Base-by-base conservation (phyloP, 1,284 basidiomycete genomes). In the Papiliotrema nemorosa region DNA sequence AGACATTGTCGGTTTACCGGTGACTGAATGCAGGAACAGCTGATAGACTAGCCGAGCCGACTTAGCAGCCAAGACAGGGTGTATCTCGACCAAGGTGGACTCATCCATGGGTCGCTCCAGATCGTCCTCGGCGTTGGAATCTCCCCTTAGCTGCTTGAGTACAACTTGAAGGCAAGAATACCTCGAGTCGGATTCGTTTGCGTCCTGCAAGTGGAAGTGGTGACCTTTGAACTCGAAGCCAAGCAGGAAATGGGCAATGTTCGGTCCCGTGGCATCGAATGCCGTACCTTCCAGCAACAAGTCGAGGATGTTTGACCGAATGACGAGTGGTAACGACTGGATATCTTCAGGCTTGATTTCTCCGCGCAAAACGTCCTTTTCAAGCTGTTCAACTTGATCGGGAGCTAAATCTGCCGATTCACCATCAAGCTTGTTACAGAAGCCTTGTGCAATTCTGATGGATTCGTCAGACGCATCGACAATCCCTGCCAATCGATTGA, bases 231-330 rank as follows among this genome's bases (percentile, higher is more conserved):
- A 66, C 56, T 80, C 88, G 67, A 93, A 91, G 5, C 82, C 82
- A 29, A 98, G 80, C 9, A 98, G 77, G 71, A 91, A 88, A 75
- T 97, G 91, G 0, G 88, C 87, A 31, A 97, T 69, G 63, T 94
- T 97, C 14, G 93, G 90, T 52, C 85, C 88, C 0, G 84, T 73
- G 10, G 80, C 74, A 39, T 79, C 79, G 0, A 74, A 69, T n/a
- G 81, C 75, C 0, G 92, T 93, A 55, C 87, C 88, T 48, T 83
- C 82, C 37, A 91, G 82, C 52, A 99, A 78, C 10, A 98, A 78
- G 58, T 94, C 87, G 42, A 98, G 81, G n/a, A 90, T 85, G 0
- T 87, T 83, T 2, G 86, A 75, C 29, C 88, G 79, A 42, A 87
- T 87, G 0, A 86, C 83, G 63, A 51, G 78, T 74, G 52, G 79